Percentiles rank a stretch among this genome's conserved stretches.
phyloP scores from a whole-genome alignment of 78 protist species.

The Protostelium mycophagum region DNA sequence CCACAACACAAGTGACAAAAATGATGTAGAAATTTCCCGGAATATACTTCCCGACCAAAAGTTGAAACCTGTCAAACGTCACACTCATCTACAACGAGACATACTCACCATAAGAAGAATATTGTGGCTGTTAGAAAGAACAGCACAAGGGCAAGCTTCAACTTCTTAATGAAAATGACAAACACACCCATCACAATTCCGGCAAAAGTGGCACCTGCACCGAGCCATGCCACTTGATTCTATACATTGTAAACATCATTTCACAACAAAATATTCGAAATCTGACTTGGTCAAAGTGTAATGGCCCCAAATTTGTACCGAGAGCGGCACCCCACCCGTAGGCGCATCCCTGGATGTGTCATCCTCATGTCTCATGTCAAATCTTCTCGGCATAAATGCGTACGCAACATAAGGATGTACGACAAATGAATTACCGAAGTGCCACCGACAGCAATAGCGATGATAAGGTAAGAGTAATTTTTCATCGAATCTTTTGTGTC shows the following conservation, averaged over 20 bases:
- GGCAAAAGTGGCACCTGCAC: neutral
- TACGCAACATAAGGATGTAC: neutral
- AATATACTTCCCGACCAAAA: no score
- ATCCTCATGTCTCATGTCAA: no score
- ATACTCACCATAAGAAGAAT: neutral
- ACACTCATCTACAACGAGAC: neutral
- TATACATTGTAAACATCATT: neutral
- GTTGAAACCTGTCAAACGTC: neutral
- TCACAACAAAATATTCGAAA: no score
- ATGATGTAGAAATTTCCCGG: neutral
- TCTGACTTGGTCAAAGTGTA: neutral
- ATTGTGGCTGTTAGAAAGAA: neutral
- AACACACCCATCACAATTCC: neutral
- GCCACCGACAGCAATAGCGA: neutral
- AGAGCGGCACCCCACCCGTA: neutral
- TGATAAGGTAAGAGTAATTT: neutral
- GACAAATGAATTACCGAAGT: neutral
- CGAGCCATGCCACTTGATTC: neutral
- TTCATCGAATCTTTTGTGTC: neutral
- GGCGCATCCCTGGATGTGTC: neutral
- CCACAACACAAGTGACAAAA: neutral
- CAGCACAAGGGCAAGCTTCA: neutral
- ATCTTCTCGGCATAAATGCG: no score
- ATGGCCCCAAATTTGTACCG: neutral
- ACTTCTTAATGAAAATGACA: neutral